A percentile compares a stretch with the other conserved stretches of the same genome.
phyloP scores from a whole-genome alignment of 805 yeast genomes.

The Saturnispora zaruensis region DNA sequence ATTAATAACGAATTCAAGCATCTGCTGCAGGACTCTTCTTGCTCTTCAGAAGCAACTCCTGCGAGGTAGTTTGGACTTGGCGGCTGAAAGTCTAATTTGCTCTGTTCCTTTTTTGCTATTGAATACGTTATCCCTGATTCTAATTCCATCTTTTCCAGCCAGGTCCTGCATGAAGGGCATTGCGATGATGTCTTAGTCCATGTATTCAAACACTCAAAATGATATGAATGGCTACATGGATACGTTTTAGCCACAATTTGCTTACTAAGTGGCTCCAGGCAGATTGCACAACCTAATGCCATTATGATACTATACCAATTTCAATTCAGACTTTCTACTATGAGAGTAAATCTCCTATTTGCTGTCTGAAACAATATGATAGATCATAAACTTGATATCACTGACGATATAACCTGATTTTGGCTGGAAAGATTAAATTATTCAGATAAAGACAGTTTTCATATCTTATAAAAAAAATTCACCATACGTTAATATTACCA shows the following conservation, averaged over 20 bases:
- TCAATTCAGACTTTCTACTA: too few relatives aligned
- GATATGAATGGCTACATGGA: constrained; percentile 31
- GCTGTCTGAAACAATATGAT: too few relatives aligned
- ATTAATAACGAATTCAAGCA: constrained; percentile 17
- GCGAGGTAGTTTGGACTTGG: constrained; percentile 8
- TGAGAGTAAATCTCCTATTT: too few relatives aligned
- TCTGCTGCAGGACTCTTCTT: constrained; percentile 6
- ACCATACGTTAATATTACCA: background rate
- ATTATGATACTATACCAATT: background rate
- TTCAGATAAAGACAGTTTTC: too few relatives aligned
- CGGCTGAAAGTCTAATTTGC: constrained; percentile 5
- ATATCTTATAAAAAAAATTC: background rate
- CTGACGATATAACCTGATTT: too few relatives aligned
- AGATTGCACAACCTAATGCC: constrained; percentile 24
- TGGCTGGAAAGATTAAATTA: too few relatives aligned
- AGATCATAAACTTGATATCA: too few relatives aligned
- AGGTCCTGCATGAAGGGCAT: constrained; percentile 21
- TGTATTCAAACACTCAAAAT: constrained; percentile 28
- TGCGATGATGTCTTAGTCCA: constrained; percentile 31
- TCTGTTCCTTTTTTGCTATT: constrained; percentile 1
- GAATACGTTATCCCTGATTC: background rate
- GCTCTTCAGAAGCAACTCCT: constrained; percentile 1
- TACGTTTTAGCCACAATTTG: constrained; percentile 22
- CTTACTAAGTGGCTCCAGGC: constrained; percentile 21
- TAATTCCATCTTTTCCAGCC: constrained; percentile 2